These are phyloP conservation scores for Cymbopogon flexuosus DNA, from an alignment of 202 grass and related monocot species.

Conservation along the genomic window DNA sequence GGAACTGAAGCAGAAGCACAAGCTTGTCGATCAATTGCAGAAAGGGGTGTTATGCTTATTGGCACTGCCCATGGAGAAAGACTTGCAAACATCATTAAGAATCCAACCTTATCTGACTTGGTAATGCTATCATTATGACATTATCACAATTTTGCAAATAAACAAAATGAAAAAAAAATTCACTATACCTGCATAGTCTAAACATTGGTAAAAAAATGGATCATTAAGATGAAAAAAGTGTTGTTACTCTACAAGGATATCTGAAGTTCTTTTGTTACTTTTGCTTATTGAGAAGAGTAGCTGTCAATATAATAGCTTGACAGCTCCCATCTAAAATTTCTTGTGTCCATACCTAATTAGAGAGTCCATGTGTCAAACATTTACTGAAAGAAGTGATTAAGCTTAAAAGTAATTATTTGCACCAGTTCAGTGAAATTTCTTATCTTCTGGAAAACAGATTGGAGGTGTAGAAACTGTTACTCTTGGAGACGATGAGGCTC, in stretches of 20 bases:
- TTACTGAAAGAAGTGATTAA: conserved; percentile 7
- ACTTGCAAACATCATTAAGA: conserved; percentile 88
- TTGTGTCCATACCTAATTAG: neutral
- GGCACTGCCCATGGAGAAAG: conserved; percentile 88
- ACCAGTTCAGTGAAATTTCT: conserved; percentile 11
- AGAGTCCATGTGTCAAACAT: conserved; percentile 11
- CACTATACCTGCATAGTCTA: neutral
- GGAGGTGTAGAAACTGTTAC: conserved; percentile 95
- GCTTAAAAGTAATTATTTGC: neutral
- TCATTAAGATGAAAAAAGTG: neutral
- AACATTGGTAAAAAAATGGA: neutral
- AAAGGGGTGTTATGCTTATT: conserved; percentile 97
- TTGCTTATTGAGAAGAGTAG: neutral
- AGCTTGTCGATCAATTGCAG: conserved; percentile 92
- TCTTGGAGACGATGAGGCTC: conserved; percentile 85
- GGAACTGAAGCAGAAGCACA: conserved; percentile 87
- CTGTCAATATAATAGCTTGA: neutral
- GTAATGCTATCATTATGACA: conserved; percentile 37
- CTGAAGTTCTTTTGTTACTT: neutral
- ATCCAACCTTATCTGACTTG: conserved; percentile 90
- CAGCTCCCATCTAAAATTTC: neutral
- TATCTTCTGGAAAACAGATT: conserved; percentile 48
- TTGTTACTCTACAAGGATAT: neutral
- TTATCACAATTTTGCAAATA: conserved; percentile 10
- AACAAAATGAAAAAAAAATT: neutral